Evolutionary conservation across 768 basidiomycete genomes (phyloP), one percentile per base, ranked within the genome.

Genomic region (Lactarius pseudohatsudake): DNA sequence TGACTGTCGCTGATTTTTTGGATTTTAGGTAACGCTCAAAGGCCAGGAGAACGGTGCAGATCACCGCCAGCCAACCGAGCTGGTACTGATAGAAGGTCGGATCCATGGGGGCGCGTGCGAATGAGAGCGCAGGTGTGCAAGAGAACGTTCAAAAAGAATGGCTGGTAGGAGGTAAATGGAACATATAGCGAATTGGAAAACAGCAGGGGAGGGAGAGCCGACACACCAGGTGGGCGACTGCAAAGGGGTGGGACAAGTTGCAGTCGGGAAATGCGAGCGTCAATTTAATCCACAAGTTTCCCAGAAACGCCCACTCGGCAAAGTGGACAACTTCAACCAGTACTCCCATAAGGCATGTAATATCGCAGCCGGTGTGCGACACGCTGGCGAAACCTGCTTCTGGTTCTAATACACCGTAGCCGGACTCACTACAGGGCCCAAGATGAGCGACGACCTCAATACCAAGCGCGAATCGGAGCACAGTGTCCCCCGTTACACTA

Each of bases 81-180:
- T 77, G 76, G 58, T 57, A 70, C 54, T 77, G 71, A 64, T 77
- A 77, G 66, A 76, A 77, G 13, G 41, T 55, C 20, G 58, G 10
- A 22, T 47, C 66, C 66, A 67, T 67, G 22, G 13, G 47, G 4
- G 7, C 2, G 50, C 2, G 47, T 62, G 18, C 38, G 45, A 1
- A 47, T 20, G 10, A 57, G 11, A 9, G 41, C 22, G 34, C 45
- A 10, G 45, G n/a, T n/a, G 45, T 45, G 22, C 22, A 22, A 67
- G 41, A 11, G 54, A 20, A 59, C 6, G 15, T 34, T 32, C 11
- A 54, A 26, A 66, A 62, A 45, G 59, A 57, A 34, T 38, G 59
- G 41, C 32, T 22, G 22, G 54, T 34, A 34, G n/a, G 32, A 34
- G 54, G 20, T n/a, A 9, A 36, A 61, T 41, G 38, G 20, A 11